phyloP scores from a whole-genome alignment of 2,329 filamentous ascomycete genomes.

The Lasiodiplodia theobromae region DNA sequence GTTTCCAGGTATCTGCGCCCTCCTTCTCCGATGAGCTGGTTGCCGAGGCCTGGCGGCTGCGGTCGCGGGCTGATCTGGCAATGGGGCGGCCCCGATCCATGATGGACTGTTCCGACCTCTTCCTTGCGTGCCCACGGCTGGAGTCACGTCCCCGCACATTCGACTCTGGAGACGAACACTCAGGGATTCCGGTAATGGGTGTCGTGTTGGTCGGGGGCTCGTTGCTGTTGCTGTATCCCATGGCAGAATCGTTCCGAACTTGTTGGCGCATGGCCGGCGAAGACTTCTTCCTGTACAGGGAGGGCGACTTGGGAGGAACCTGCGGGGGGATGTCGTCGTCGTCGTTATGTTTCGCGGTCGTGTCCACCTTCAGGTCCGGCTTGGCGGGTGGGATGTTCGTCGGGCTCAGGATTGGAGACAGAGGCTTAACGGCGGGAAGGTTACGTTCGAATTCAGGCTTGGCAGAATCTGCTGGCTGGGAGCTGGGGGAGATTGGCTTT shows the following conservation, averaged over 20 bases:
- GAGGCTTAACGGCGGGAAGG: slow-evolving; percentile 31
- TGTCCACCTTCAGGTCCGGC: slow-evolving; percentile 44
- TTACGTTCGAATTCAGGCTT: slow-evolving; percentile 1
- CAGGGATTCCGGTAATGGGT: neutral
- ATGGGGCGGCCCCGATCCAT: slow-evolving; percentile 49
- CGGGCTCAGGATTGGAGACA: slow-evolving; percentile 47
- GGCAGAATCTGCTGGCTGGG: slow-evolving; percentile 9
- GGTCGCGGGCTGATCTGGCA: slow-evolving; percentile 33
- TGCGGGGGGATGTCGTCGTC: slow-evolving; percentile 40
- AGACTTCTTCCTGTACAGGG: slow-evolving; percentile 40
- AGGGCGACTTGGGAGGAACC: slow-evolving; percentile 48
- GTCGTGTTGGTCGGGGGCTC: slow-evolving; percentile 5
- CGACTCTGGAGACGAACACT: slow-evolving; percentile 20
- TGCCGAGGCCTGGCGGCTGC: slow-evolving; percentile 41
- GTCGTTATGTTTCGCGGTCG: slow-evolving; percentile 33
- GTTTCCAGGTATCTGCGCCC: slow-evolving; percentile 43
- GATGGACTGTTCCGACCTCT: slow-evolving; percentile 46
- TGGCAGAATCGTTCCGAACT: slow-evolving; percentile 23
- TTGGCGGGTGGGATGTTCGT: slow-evolving; percentile 35
- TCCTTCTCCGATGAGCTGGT: slow-evolving; percentile 45
- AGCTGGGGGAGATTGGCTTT: slow-evolving; percentile 19
- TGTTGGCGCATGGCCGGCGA: slow-evolving; percentile 43
- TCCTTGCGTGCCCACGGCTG: slow-evolving; percentile 13
- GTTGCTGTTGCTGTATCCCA: neutral
- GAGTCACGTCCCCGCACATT: slow-evolving; percentile 9